Evolutionary conservation across 1,284 basidiomycete species (phyloP).

Genomic region (Pseudomicrostroma phylloplanum): DNA sequence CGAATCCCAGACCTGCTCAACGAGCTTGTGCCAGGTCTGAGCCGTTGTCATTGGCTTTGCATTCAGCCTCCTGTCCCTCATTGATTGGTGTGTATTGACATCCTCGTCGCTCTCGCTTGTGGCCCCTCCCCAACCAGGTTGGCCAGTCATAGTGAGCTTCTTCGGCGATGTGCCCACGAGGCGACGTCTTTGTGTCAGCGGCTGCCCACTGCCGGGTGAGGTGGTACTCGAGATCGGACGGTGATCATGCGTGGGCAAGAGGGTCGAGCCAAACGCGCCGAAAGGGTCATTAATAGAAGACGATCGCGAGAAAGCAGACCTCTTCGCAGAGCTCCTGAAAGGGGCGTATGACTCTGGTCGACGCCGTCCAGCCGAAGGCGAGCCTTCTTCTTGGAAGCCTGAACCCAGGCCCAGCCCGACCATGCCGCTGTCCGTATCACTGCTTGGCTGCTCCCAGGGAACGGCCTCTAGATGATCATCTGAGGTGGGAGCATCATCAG

Average conservation of each 20-base stretch:
- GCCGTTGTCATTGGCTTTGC: neutral
- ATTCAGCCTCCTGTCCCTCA: constrained; percentile 4
- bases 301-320: constrained; percentile 15
- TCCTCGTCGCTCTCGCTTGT: constrained; percentile 8
- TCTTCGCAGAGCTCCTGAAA: neutral
- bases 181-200: constrained; percentile 12
- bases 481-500: constrained; percentile 13
- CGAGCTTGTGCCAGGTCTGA: constrained; percentile 13
- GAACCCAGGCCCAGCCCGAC: constrained; percentile 5
- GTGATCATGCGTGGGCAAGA: constrained; percentile 3
- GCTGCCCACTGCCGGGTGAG: constrained; percentile 1
- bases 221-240: neutral
- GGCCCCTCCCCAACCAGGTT: neutral
- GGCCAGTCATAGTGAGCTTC: constrained; percentile 9
- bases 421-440: neutral
- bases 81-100: neutral
- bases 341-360: neutral
- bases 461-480: constrained; percentile 9
- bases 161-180: constrained; percentile 16
- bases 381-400: constrained; percentile 10
- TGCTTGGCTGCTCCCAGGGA: constrained; percentile 6
- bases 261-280: constrained; percentile 13
- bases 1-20: constrained; percentile 20
- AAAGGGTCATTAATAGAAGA: constrained; percentile 22
- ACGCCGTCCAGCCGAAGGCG: constrained; percentile 5